These are phyloP conservation scores for Russula foetens DNA, from an alignment of 768 basidiomycete genomes.

Conservation along the genomic window DNA sequence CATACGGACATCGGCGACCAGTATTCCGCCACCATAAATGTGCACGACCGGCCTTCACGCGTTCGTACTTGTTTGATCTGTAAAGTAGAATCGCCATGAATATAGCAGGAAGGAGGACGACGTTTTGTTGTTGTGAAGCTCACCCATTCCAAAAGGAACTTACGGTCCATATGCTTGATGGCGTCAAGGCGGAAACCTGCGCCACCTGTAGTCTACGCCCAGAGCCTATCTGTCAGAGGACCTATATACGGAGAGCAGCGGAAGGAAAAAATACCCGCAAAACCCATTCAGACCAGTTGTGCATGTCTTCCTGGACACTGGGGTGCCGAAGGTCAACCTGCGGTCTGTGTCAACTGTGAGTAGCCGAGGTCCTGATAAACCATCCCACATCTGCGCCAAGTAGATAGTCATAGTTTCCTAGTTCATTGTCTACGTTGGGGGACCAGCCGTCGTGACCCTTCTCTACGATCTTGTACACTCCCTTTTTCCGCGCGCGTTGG, in stretches of 20 bases:
- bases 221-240: not conserved
- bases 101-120: not conserved
- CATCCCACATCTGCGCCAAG: conserved; percentile 60
- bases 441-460: conserved; percentile 76
- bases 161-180: conserved; percentile 79
- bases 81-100: not conserved
- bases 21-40: conserved; percentile 74
- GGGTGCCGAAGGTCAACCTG: conserved; percentile 83
- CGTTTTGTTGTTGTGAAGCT: conserved; percentile 19
- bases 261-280: conserved; percentile 36
- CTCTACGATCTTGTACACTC: conserved; percentile 66
- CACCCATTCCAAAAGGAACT: conserved; percentile 65
- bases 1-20: conserved; percentile 63
- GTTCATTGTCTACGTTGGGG: conserved; percentile 64
- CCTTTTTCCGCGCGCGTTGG: conserved; percentile 49
- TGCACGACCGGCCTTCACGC: conserved; percentile 33
- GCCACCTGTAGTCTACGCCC: conserved; percentile 51
- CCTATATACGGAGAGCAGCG: not conserved
- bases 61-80: conserved; percentile 49
- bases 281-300: conserved; percentile 75
- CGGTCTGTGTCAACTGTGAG: conserved; percentile 14
- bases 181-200: conserved; percentile 83
- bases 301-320: conserved; percentile 65
- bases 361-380: not conserved
- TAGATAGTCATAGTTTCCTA: conserved; percentile 84